Evolutionary conservation across 129 eudicot species (phyloP), one percentile per base, ranked within the genome.

Genomic region (Mikania micrantha): DNA sequence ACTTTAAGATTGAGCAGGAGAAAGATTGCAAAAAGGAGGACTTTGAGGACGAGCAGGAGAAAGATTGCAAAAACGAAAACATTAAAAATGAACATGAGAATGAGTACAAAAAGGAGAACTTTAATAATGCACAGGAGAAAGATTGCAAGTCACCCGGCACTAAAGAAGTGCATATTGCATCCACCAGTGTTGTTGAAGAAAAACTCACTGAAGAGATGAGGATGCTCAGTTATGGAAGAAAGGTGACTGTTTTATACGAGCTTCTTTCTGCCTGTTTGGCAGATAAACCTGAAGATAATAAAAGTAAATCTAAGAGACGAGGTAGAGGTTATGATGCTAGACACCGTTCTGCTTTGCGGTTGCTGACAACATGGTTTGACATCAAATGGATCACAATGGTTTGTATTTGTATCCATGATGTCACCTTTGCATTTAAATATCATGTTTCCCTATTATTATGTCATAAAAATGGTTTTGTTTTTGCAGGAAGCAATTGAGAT

Each of bases 261-360:
- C 97, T 94, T 80, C 90, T 94, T 58, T 79, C 95, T 49, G 99
- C 90, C 67, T 90, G 99, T 79, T 83, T 94, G 40, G 95, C 99
- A 28, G 44, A 77, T 71, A 25, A 44, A 56, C 83, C 97, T 31
- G 95, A 83, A 77, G 85, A 81, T 56, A 58, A 69, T 50, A 68
- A 83, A 50, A 60, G 36, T 36, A 83, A 78, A 47, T 62, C 85
- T 32, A 78, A 67, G 57, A 74, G 82, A 62, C 83, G 78, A 66
- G 77, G 81, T 60, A 82, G 75, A 75, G 99, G 96, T 22, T 94
- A 94, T 78, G 97, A 94, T 80, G 93, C 99, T 44, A 82, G 95
- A 40, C 92, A 94, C 71, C 97, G 99, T 35, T 93, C 83, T 72
- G 99, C 99, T 72, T 71, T 94, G 75, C 87, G 99, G 84, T 81